Conservation (phyloP, 2,329 filamentous ascomycete genomes). For the Cladosporium sp. region DNA sequence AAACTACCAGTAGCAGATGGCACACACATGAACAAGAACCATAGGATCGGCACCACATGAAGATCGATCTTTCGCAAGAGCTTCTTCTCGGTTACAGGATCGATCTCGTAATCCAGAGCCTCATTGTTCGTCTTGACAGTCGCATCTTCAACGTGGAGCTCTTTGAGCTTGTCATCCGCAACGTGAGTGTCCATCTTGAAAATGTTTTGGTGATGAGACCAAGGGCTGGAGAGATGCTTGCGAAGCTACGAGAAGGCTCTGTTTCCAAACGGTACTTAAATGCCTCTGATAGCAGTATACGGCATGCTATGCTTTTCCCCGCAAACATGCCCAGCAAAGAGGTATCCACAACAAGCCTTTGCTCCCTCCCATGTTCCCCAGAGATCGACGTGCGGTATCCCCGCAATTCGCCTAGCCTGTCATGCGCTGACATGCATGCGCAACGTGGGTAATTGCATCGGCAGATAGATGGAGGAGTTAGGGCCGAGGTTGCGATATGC, state of each 20-base stretch:
- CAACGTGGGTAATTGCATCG: not conserved
- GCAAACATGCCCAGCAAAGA: no score
- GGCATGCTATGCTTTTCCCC: no score
- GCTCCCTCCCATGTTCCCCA: not conserved
- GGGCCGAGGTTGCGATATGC: not conserved
- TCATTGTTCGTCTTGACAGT: constrained; percentile 17
- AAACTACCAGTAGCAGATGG: constrained; percentile 29
- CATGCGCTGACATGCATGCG: not conserved
- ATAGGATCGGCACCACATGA: constrained; percentile 35
- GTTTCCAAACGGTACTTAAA: no score
- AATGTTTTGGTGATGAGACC: not conserved
- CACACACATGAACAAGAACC: constrained; percentile 35
- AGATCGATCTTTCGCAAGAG: constrained; percentile 45
- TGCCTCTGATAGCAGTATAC: no score
- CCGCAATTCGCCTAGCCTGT: constrained; percentile 3
- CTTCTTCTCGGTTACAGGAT: constrained; percentile 34
- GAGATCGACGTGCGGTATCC: constrained; percentile 7
- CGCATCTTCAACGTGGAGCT: constrained; percentile 18
- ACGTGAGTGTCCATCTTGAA: constrained; percentile 7
- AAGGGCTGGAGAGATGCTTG: no score
- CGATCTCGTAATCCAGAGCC: constrained; percentile 17
- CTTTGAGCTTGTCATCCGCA: constrained; percentile 21
- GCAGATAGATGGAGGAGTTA: constrained; percentile 8
- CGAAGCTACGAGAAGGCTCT: no score
- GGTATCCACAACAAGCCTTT: no score